Base-by-base conservation (phyloP, 257 asterid species). In the Catharanthus roseus region DNA sequence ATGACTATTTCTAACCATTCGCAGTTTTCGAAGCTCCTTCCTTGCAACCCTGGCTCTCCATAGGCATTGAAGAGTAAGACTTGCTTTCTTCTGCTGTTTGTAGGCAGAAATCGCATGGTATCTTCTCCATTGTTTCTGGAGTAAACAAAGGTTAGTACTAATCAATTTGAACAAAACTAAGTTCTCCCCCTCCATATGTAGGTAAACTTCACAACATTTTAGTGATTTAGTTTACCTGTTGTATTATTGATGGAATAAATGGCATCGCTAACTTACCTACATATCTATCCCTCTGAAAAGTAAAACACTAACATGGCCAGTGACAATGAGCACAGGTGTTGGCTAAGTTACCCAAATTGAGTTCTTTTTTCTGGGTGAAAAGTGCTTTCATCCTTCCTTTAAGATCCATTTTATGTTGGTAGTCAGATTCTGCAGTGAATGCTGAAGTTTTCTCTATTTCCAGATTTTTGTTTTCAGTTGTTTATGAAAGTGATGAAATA, bases 21-120 rank as follows among this genome's bases (percentile, higher is more conserved):
- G 89, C 82, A 93, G 78, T 82, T 82, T 86, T 26, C 96, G 88
- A 71, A 93, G 97, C 85, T 85, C 96, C 82, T 83, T 87, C 83
- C 96, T 89, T 44, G 97, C 98, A 44, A 85, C 74, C 78, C 87
- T 84, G 55, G 84, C 88, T 85, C 98, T 86, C 98, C 98, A 93
- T 75, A 87, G 89, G 81, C 98, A 89, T 82, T 93, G 98, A 77
- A 90, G 85, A 72, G 86, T 77, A 56, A 89, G 68, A 50, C 44
- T 85, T 60, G 85, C 86, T 82, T 81, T 89, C 75, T 81, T 85
- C 75, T 79, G 84, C 81, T 74, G 84, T 50, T 87, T 89, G 77
- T 84, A 89, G 54, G 81, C 55, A 65, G 86, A 82, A 39, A 73
- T 74, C 62, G 89, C 95, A 47, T 87, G 82, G 88, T 72, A 86